Evolutionary conservation across 768 basidiomycete genomes (phyloP).

Genomic region (Coprinellus aureogranulatus): DNA sequence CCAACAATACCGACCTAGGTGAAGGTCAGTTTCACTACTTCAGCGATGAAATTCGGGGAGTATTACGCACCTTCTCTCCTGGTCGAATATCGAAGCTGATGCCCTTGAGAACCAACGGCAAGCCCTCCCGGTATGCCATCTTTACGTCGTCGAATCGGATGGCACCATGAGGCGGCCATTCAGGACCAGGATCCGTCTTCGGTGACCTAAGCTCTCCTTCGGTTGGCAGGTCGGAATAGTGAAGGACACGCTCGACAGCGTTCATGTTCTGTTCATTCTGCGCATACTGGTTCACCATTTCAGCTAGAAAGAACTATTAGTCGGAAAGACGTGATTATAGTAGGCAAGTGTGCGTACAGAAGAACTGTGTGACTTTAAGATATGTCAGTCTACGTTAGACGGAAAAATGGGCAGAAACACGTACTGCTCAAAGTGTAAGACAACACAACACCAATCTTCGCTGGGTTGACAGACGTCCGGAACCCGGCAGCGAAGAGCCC

Average conservation of each 20-base stretch:
- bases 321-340: background rate
- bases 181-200: conserved; percentile 39
- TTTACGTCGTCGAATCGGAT: conserved; percentile 55
- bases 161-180: conserved; percentile 52
- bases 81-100: conserved; percentile 53
- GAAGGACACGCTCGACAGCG: conserved; percentile 64
- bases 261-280: conserved; percentile 70
- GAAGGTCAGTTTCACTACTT: too few relatives aligned
- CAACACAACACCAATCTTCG: conserved; percentile 9
- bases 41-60: too few relatives aligned
- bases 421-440: conserved; percentile 35
- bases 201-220: conserved; percentile 46
- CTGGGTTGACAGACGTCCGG: conserved; percentile 33
- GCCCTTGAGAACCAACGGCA: conserved; percentile 65
- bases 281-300: conserved; percentile 54
- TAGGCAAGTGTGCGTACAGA: conserved; percentile 32
- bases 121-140: conserved; percentile 56
- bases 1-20: conserved; percentile 41
- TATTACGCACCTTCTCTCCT: conserved; percentile 57
- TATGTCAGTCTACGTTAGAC: background rate
- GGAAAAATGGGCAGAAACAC: conserved; percentile 14
- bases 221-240: conserved; percentile 58
- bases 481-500: conserved; percentile 65
- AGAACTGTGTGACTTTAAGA: conserved; percentile 41
- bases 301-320: conserved; percentile 30